Base-by-base conservation (phyloP, 2,329 filamentous ascomycete species). In the Trichoderma semiorbis region DNA sequence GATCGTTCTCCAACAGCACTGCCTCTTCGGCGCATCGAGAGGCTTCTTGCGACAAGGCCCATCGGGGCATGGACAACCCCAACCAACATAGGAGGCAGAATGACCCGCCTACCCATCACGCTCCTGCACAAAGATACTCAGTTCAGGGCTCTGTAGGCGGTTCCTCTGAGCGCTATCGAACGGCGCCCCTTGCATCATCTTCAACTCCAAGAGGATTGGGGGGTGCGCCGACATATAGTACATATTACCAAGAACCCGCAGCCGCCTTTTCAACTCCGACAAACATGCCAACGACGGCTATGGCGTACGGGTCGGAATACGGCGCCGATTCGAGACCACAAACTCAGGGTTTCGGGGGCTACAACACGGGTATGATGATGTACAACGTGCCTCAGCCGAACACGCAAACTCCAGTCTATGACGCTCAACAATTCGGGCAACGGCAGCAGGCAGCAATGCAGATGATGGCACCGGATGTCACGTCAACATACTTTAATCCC, bases 401-500 rank as follows among this genome's bases (percentile, higher is more conserved):
- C 73, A 83, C 86, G 74, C 88, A 89, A 82, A 85, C 84, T 83
- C 81, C 89, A 84, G 85, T 91, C 83, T 97, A 97, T 84, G 92
- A 95, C 81, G 84, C 89, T 79, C 89, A 91, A 80, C 91, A 91
- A 79, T 97, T 94, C 84, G 87, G 91, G 78, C 85, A 90, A 76
- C 91, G 92, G 84, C 92, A 94, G 79, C 88, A 91, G 83, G 89
- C 92, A 86, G 89, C 88, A 73, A 89, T 96, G 83, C 92, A 94
- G 80, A 92, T 94, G 83, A 85, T 89, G 80, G 75, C 79, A 50
- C 79, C 79, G 7, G 80, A 82, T 65, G 80, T 81, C 63, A 76
- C 91, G 79, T 86, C 91, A 84, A 91, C 92, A 78, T 97, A 96
- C 85, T 95, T 94, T 82, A 76, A 74, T 69, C 78, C 81, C 21